Percentiles rank a stretch among this genome's conserved stretches.
Evolutionary conservation across 495 filamentous ascomycete species (phyloP).

Genomic region (Annulohypoxylon moriforme): DNA sequence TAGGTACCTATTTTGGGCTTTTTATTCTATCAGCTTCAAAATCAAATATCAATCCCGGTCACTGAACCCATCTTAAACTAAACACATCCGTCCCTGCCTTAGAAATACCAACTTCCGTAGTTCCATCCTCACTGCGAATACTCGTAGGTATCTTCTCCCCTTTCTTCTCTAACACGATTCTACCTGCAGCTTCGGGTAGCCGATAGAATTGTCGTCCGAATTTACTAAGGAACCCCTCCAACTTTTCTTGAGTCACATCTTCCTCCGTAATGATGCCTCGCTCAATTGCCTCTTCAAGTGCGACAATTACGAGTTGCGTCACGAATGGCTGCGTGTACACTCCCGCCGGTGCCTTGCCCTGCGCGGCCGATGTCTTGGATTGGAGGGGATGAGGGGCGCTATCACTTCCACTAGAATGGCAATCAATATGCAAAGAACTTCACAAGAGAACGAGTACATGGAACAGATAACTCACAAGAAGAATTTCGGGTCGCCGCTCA

Average conservation of each 20-base stretch:
- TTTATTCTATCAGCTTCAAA: too few relatives aligned
- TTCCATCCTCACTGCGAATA: constrained; percentile 58
- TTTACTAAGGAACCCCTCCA: constrained; percentile 79
- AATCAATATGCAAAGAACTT: not conserved
- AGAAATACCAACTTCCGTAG: constrained; percentile 76
- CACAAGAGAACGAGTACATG: constrained; percentile 17
- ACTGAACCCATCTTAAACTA: constrained; percentile 33
- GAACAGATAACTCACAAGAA: constrained; percentile 69
- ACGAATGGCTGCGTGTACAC: constrained; percentile 92
- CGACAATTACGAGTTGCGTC: constrained; percentile 77
- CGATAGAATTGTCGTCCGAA: constrained; percentile 83
- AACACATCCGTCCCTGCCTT: constrained; percentile 55
- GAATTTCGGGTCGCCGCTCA: constrained; percentile 78
- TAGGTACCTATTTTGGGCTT: too few relatives aligned
- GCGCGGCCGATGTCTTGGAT: constrained; percentile 74
- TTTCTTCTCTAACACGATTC: constrained; percentile 71
- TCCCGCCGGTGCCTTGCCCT: constrained; percentile 71
- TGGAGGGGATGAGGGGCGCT: constrained; percentile 80
- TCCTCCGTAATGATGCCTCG: constrained; percentile 72
- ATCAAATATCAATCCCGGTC: too few relatives aligned
- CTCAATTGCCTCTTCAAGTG: constrained; percentile 75
- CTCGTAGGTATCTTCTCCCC: constrained; percentile 67
- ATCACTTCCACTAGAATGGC: constrained; percentile 61
- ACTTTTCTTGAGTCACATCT: constrained; percentile 74
- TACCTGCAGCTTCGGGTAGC: constrained; percentile 57